Base-by-base conservation (phyloP, 176 grass and related monocot genomes). In the Musa acuminata region DNA sequence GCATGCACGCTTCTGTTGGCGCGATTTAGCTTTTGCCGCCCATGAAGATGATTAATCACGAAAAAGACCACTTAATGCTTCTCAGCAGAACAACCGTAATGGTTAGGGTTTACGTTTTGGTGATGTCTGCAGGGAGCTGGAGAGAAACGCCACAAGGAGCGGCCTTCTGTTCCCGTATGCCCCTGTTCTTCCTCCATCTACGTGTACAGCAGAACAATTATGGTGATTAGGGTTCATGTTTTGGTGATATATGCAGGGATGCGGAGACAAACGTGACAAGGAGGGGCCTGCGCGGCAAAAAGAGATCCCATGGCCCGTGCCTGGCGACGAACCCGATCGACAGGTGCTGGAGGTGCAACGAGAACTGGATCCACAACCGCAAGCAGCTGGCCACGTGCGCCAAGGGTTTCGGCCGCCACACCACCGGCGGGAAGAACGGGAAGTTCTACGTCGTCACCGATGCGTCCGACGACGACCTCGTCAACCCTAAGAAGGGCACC, bases 281-380 rank as follows among this genome's bases (percentile, higher is more conserved):
- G 71, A 65, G 92, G 19, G 67, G 72, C 52, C 82, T 92, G 68
- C 80, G 78, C 73, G 69, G 79, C 9, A 76, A 85, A 79, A 71
- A 78, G 9, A n/a, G n/a, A 26, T 17, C 1, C 77, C 1, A 0
- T 0, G 92, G 88, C 1, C 67, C 82, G 1, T 96, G 92, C 87
- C 0, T 1, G 17, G 92, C 89, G 74, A 96, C 92, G 66, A 96
- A 96, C 78, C 92, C 92, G 8, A 96, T 96, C 86, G 92, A 96
- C 86, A 80, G 89, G 23, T 96, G 92, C 77, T 92, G 92, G 92
- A 78, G 92, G 49, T 96, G 92, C 86, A 86, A 84, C 6, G n/a
- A 64, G 4, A 77, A 91, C 78, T 96, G 92, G 92, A 84, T 70
- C 20, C 82, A 72, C 67, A 76, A 89, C 53, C 84, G 92, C 23